Evolutionary conservation across 2,329 filamentous ascomycete species (phyloP).

Genomic region (Chrysoporthe puriensis): DNA sequence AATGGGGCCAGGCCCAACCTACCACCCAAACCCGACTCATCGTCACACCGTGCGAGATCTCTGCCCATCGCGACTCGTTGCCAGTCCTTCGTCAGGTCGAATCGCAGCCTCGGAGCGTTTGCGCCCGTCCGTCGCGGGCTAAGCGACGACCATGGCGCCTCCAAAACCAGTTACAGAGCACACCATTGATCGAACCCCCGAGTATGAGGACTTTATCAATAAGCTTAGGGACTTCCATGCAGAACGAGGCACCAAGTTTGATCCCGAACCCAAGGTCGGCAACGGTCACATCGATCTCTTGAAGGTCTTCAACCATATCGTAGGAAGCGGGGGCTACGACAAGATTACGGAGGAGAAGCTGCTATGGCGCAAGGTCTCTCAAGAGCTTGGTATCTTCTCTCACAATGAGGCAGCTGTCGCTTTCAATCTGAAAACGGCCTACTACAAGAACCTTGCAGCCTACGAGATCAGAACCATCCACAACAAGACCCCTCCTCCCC

Average conservation of each 20-base stretch:
- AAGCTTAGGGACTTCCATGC: conserved; percentile 75
- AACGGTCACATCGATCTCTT: conserved; percentile 75
- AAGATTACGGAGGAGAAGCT: conserved; percentile 82
- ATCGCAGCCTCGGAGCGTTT: not conserved
- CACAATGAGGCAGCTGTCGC: conserved; percentile 81
- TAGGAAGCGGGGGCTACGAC: conserved; percentile 82
- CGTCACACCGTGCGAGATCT: not conserved
- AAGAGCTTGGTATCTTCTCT: conserved; percentile 74
- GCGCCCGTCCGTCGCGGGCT: conserved; percentile 13
- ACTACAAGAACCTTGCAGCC: conserved; percentile 86
- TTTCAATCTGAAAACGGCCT: conserved; percentile 83
- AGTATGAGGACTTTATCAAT: conserved; percentile 79
- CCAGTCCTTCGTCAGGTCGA: not conserved
- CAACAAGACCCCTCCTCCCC: conserved; percentile 80
- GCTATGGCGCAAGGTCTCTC: conserved; percentile 79
- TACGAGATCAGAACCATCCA: conserved; percentile 83
- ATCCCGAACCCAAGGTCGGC: conserved; percentile 81
- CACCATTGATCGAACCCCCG: conserved; percentile 62
- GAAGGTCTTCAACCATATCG: conserved; percentile 77
- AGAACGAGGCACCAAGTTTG: conserved; percentile 77
- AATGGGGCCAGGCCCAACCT: conserved; percentile 1
- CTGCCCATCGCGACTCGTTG: not conserved
- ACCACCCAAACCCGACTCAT: not conserved
- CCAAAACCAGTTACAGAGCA: conserved; percentile 37
- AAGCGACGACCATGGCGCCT: conserved; percentile 38